Evolutionary conservation across 768 basidiomycete species (phyloP).

Genomic region (Leccinum barrowsii): DNA sequence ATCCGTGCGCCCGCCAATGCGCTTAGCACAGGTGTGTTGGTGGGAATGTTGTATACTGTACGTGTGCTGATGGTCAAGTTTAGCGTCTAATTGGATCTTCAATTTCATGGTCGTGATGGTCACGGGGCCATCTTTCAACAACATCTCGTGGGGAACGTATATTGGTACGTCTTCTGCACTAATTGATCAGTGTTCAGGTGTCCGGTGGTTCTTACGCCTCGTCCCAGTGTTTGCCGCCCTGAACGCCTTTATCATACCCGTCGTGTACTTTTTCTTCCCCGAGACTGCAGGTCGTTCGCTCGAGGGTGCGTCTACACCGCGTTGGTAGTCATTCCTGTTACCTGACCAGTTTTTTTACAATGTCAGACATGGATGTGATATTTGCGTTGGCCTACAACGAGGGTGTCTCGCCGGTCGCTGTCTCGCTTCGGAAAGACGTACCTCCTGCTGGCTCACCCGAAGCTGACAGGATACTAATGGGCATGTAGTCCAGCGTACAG

Average conservation of each 20-base stretch:
- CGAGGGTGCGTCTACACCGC: conserved; percentile 36
- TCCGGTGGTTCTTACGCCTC: background rate
- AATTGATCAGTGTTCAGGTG: background rate
- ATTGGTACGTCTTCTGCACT: conserved; percentile 37
- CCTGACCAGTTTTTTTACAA: background rate
- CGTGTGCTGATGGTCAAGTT: background rate
- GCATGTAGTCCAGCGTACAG: background rate
- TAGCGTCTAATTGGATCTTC: conserved; percentile 49
- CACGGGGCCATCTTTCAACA: conserved; percentile 55
- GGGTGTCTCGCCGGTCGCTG: conserved; percentile 41
- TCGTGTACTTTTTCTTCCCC: conserved; percentile 59
- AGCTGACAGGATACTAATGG: conserved; percentile 38
- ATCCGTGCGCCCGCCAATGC: conserved; percentile 66
- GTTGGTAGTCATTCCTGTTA: background rate
- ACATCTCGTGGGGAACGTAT: conserved; percentile 58
- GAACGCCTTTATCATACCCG: conserved; percentile 54
- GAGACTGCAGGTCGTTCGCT: conserved; percentile 59
- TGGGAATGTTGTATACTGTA: background rate
- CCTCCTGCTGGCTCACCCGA: conserved; percentile 43
- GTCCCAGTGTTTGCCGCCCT: conserved; percentile 48
- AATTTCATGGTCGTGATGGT: conserved; percentile 61
- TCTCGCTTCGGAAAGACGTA: conserved; percentile 43
- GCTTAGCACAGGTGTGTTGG: conserved; percentile 44
- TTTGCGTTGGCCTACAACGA: conserved; percentile 45
- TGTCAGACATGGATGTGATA: conserved; percentile 43